Conservation (phyloP, 306 rosid species). For the Nissolia schottii region DNA sequence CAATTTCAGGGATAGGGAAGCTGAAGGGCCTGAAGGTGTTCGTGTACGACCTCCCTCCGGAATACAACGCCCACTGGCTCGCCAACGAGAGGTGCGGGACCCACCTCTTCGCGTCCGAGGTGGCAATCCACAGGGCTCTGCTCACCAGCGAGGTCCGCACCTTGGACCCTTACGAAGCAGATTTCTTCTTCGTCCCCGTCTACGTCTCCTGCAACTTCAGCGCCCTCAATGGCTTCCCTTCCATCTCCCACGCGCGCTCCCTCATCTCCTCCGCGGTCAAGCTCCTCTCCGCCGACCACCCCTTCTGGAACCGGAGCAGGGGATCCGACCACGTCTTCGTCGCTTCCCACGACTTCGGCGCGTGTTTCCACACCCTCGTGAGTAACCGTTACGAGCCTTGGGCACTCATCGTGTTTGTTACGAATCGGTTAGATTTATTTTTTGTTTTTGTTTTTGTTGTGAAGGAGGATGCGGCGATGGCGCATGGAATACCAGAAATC, state of each 20-base stretch:
- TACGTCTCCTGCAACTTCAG: constrained; percentile 94
- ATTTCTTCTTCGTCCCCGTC: constrained; percentile 87
- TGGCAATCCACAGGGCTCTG: constrained; percentile 70
- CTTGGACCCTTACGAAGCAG: constrained; percentile 65
- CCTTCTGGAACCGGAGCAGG: constrained; percentile 55
- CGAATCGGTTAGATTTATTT: neutral
- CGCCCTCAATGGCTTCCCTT: constrained; percentile 74
- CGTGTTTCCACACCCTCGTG: constrained; percentile 77
- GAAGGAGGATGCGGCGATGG: constrained; percentile 63
- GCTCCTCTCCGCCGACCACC: constrained; percentile 36
- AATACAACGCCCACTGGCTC: constrained; percentile 67
- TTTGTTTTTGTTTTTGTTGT: neutral
- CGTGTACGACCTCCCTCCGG: constrained; percentile 68
- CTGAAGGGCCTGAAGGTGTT: constrained; percentile 52
- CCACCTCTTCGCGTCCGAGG: constrained; percentile 83
- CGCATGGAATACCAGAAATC: constrained; percentile 48
- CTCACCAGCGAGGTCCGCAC: constrained; percentile 54
- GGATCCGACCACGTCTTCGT: constrained; percentile 80
- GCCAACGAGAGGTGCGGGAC: constrained; percentile 50
- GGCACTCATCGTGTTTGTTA: neutral
- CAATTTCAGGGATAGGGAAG: constrained; percentile 5
- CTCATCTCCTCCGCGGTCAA: constrained; percentile 57
- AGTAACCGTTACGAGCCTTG: neutral
- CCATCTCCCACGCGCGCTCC: constrained; percentile 64
- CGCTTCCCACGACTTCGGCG: constrained; percentile 72